phyloP scores from a whole-genome alignment of 2,329 filamentous ascomycete species.

The Alternaria infectoria region DNA sequence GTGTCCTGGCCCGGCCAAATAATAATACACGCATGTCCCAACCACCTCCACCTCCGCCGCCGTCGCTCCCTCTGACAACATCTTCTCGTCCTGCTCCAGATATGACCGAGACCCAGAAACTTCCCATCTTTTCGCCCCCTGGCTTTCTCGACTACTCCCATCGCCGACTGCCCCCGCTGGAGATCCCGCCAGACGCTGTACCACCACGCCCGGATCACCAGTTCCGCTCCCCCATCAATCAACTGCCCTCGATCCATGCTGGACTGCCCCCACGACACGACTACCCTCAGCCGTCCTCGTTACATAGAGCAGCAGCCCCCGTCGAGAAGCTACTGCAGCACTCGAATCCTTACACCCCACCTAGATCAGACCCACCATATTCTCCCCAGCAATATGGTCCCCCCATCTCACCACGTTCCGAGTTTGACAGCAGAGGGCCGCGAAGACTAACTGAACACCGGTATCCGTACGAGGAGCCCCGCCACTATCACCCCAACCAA shows the following conservation, averaged over 20 bases:
- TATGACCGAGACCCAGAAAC: slow-evolving; percentile 56
- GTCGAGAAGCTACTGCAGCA: slow-evolving; percentile 46
- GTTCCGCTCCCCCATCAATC: slow-evolving; percentile 48
- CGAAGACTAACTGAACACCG: slow-evolving; percentile 40
- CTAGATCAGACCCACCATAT: slow-evolving; percentile 48
- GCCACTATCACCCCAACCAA: slow-evolving; percentile 34
- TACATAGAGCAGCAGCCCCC: slow-evolving; percentile 38
- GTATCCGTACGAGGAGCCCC: slow-evolving; percentile 42
- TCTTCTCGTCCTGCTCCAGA: slow-evolving; percentile 41
- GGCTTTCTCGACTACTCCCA: slow-evolving; percentile 50
- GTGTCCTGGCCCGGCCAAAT: slow-evolving; percentile 49
- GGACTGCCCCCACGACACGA: slow-evolving; percentile 39
- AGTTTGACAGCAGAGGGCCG: slow-evolving; percentile 39
- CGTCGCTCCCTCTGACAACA: slow-evolving; percentile 51
- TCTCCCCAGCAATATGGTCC: slow-evolving; percentile 49
- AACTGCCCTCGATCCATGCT: slow-evolving; percentile 46
- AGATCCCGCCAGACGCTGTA: slow-evolving; percentile 48
- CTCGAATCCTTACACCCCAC: slow-evolving; percentile 48
- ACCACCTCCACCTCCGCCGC: slow-evolving; percentile 48
- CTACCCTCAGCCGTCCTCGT: slow-evolving; percentile 30
- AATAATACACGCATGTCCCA: slow-evolving; percentile 54
- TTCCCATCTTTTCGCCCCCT: slow-evolving; percentile 49
- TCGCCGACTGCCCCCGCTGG: slow-evolving; percentile 48
- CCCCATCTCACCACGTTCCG: slow-evolving; percentile 46
- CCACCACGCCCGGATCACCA: slow-evolving; percentile 47